These are phyloP conservation scores for Bonia amplexicaulis DNA, from an alignment of 176 grass and related monocot genomes.

Conservation along the genomic window DNA sequence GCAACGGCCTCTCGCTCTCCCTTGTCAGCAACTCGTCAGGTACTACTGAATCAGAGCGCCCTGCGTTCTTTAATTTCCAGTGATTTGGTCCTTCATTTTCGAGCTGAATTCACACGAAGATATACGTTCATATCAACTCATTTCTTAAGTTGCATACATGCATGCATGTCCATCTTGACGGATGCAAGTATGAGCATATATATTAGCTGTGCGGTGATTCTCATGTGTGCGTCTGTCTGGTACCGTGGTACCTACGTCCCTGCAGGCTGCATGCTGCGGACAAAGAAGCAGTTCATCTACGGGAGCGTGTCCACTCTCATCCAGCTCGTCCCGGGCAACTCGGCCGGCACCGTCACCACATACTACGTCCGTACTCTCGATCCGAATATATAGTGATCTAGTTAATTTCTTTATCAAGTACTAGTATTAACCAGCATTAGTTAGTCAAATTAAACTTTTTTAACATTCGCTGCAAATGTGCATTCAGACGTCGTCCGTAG, in stretches of 20 bases:
- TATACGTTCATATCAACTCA: too few relatives aligned
- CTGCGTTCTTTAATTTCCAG: too few relatives aligned
- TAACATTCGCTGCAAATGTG: background rate
- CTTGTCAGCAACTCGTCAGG: constrained; percentile 39
- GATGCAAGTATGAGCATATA: background rate
- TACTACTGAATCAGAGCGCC: background rate
- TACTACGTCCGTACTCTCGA: constrained; percentile 48
- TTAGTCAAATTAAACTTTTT: background rate
- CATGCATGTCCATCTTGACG: background rate
- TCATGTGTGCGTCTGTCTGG: background rate
- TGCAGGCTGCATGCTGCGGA: constrained; percentile 54
- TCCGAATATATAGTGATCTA: too few relatives aligned
- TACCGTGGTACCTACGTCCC: background rate
- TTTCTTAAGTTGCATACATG: background rate
- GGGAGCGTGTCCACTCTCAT: constrained; percentile 60
- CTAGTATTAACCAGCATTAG: background rate
- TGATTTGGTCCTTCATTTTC: too few relatives aligned
- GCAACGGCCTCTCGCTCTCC: constrained; percentile 21
- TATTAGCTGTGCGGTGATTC: background rate
- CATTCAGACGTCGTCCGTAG: constrained; percentile 41
- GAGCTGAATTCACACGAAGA: too few relatives aligned
- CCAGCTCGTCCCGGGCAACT: constrained; percentile 54
- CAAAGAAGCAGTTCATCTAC: constrained; percentile 68
- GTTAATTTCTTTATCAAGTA: background rate
- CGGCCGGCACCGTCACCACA: constrained; percentile 71